Percentiles rank a stretch among this genome's conserved stretches.
phyloP scores from a whole-genome alignment of 768 basidiomycete genomes.

The Rhizopogon salebrosus region DNA sequence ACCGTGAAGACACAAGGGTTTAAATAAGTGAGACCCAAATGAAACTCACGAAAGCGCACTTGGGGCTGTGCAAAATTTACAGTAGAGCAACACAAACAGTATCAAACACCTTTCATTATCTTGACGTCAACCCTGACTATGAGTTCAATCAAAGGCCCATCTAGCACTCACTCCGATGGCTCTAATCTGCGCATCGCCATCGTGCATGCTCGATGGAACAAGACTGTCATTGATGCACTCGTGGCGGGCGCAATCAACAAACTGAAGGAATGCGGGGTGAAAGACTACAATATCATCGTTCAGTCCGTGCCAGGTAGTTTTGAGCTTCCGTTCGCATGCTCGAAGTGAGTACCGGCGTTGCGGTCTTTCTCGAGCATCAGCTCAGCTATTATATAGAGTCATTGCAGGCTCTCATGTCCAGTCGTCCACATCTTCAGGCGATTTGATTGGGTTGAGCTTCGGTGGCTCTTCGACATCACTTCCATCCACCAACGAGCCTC shows the following conservation, averaged over 20 bases:
- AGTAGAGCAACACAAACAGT: not conserved
- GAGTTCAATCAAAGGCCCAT: slow-evolving; percentile 70
- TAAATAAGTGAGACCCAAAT: not conserved
- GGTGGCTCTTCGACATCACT: slow-evolving; percentile 29
- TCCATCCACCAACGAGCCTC: slow-evolving; percentile 37
- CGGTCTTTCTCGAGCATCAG: not conserved
- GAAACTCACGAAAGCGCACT: not conserved
- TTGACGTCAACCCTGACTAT: slow-evolving; percentile 7
- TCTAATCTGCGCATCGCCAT: slow-evolving; percentile 81
- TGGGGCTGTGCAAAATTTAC: not conserved
- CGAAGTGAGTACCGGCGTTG: slow-evolving; percentile 49
- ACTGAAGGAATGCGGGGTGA: slow-evolving; percentile 82
- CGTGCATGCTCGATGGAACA: slow-evolving; percentile 97
- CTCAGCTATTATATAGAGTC: slow-evolving; percentile 46
- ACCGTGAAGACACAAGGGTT: not conserved
- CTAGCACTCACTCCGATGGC: slow-evolving; percentile 67
- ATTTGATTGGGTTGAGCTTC: slow-evolving; percentile 61
- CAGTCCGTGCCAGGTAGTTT: slow-evolving; percentile 94
- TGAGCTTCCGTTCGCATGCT: slow-evolving; percentile 85
- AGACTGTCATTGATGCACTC: slow-evolving; percentile 77
- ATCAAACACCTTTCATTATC: not conserved
- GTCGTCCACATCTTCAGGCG: slow-evolving; percentile 69
- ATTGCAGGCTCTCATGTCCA: slow-evolving; percentile 86
- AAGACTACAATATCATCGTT: slow-evolving; percentile 83
- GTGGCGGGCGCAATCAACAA: slow-evolving; percentile 75